Evolutionary conservation across 1,284 basidiomycete species (phyloP).

Genomic region (Cutaneotrichosporon cavernicola): DNA sequence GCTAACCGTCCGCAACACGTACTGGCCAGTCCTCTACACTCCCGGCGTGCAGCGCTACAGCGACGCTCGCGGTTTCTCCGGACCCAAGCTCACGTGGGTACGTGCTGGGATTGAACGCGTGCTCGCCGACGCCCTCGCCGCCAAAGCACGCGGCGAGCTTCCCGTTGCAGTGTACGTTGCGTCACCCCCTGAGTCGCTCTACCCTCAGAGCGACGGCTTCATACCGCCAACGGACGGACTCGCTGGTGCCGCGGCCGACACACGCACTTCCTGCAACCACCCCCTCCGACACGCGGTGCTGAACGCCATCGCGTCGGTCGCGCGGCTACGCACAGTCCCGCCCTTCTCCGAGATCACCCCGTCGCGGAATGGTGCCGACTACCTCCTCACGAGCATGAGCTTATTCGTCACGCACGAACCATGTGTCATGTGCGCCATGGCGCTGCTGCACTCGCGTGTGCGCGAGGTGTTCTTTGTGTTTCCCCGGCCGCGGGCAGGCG

Average conservation of each 20-base stretch:
- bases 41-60: conserved; percentile 67
- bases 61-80: conserved; percentile 60
- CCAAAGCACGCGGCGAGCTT: conserved; percentile 61
- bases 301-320: conserved; percentile 65
- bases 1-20: conserved; percentile 62
- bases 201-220: conserved; percentile 54
- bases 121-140: conserved; percentile 59
- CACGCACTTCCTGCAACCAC: conserved; percentile 64
- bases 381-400: conserved; percentile 76
- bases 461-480: conserved; percentile 74
- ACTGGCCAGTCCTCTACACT: conserved; percentile 80
- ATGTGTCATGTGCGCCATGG: conserved; percentile 95
- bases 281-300: conserved; percentile 79
- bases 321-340: conserved; percentile 56
- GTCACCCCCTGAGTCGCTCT: conserved; percentile 58
- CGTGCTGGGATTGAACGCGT: conserved; percentile 64
- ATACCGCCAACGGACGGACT: conserved; percentile 53
- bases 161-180: conserved; percentile 76
- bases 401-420: conserved; percentile 91
- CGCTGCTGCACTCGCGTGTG: conserved; percentile 83
- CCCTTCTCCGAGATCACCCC: conserved; percentile 45
- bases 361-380: conserved; percentile 66
- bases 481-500: conserved; percentile 62
- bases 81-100: conserved; percentile 67
- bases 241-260: conserved; percentile 62